These are phyloP conservation scores for Sugiyamaella grinbergsii DNA, from an alignment of 1,139 yeast species.

Conservation along the genomic window DNA sequence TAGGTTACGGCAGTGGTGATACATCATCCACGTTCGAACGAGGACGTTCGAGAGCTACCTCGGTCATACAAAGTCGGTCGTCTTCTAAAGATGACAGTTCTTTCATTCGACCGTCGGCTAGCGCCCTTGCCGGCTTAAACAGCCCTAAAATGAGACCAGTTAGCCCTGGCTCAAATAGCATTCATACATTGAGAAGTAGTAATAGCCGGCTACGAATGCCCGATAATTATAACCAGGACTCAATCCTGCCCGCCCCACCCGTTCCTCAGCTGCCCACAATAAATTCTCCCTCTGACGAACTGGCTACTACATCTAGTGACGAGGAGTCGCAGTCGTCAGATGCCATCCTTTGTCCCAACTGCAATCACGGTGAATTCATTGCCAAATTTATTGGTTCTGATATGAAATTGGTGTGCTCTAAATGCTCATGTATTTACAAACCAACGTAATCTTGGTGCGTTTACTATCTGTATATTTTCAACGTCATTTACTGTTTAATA, in stretches of 20 bases:
- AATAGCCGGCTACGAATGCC: constrained; percentile 9
- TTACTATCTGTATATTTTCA: too few species aligned
- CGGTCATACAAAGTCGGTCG: constrained; percentile 20
- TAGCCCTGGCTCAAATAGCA: constrained; percentile 16
- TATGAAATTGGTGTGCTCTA: constrained; percentile 16
- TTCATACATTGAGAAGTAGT: constrained; percentile 8
- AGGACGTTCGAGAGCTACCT: constrained; percentile 20
- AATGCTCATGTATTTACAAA: constrained; percentile 1
- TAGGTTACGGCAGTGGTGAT: constrained; percentile 7
- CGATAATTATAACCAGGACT: constrained; percentile 9
- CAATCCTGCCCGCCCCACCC: constrained; percentile 7
- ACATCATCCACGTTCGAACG: constrained; percentile 15
- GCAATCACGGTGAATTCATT: constrained; percentile 28
- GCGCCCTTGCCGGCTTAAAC: constrained; percentile 18
- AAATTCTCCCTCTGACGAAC: not conserved
- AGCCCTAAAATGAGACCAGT: constrained; percentile 19
- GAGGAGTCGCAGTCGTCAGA: constrained; percentile 7
- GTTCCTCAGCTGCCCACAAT: constrained; percentile 11
- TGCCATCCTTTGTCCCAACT: constrained; percentile 23
- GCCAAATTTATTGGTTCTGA: constrained; percentile 27
- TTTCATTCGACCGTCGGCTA: constrained; percentile 15
- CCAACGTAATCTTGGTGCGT: too few species aligned
- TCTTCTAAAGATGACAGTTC: constrained; percentile 19
- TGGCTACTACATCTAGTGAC: not conserved
- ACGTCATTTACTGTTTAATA: too few species aligned